phyloP scores from a whole-genome alignment of 78 protist species.

The Cavenderia fasciculata region DNA sequence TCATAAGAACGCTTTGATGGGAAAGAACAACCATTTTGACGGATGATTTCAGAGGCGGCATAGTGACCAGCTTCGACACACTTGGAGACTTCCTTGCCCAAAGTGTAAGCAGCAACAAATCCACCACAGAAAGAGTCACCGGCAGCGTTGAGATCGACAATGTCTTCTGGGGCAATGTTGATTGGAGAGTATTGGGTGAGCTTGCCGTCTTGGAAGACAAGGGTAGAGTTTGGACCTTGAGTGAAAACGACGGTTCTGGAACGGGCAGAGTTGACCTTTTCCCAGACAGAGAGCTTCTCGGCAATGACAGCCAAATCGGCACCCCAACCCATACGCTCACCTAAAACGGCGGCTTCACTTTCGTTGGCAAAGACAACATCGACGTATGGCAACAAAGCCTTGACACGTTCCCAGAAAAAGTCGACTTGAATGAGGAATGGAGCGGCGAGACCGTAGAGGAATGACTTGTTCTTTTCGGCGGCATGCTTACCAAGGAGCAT shows the following conservation, averaged over 20 bases:
- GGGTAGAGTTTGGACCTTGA: conserved; percentile 91
- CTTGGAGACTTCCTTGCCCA: conserved; percentile 60
- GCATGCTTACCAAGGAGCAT: conserved; percentile 90
- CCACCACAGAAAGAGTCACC: conserved; percentile 99
- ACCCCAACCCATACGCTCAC: conserved; percentile 79
- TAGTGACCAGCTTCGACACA: conserved; percentile 92
- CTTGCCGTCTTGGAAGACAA: conserved; percentile 84
- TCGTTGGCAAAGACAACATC: conserved; percentile 97
- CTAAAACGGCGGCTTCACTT: conserved; percentile 89
- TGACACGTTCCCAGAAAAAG: conserved; percentile 90
- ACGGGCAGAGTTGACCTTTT: conserved; percentile 82
- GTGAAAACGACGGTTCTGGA: conserved; percentile 95
- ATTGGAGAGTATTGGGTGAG: conserved; percentile 66
- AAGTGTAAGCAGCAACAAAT: conserved; percentile 87
- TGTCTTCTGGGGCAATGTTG: conserved; percentile 61
- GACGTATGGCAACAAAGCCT: conserved; percentile 85
- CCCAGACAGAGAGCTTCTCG: conserved; percentile 61
- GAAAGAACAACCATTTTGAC: conserved; percentile 89
- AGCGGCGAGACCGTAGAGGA: conserved; percentile 89
- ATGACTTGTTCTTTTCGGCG: conserved; percentile 84
- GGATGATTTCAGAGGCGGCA: conserved; percentile 90
- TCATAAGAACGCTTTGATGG: too few species aligned
- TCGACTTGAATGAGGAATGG: conserved; percentile 92
- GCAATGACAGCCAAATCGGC: conserved; percentile 87
- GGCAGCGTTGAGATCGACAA: conserved; percentile 99